phyloP scores from a whole-genome alignment of 805 yeast genomes.

The Cyberlindnera amylophila region DNA sequence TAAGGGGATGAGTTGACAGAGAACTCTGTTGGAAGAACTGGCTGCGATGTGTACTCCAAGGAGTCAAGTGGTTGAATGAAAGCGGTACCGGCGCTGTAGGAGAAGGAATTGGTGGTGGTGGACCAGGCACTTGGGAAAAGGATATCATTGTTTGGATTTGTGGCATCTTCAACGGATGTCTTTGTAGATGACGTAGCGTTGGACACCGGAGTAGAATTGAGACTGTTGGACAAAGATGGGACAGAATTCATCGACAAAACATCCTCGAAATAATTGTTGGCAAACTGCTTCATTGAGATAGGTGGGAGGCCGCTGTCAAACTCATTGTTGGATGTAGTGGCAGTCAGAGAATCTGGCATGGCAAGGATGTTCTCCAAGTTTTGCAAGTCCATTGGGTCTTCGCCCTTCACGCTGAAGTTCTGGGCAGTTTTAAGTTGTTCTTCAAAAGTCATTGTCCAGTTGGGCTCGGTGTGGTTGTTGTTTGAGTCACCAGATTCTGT shows the following conservation, averaged over 20 bases:
- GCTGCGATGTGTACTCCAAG: constrained; percentile 9
- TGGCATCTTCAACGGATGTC: background rate
- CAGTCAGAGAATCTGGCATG: background rate
- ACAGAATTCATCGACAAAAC: background rate
- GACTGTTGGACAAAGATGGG: constrained; percentile 11
- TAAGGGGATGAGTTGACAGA: constrained; percentile 9
- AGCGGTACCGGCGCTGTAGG: background rate
- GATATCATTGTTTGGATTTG: background rate
- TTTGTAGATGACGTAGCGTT: constrained; percentile 2
- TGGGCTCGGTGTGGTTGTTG: background rate
- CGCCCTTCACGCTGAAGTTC: background rate
- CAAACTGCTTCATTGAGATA: constrained; percentile 3
- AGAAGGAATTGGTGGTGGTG: background rate
- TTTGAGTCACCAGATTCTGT: background rate
- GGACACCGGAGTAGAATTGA: constrained; percentile 11
- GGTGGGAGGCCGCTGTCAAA: constrained; percentile 1
- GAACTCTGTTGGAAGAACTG: background rate
- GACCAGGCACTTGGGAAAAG: constrained; percentile 5
- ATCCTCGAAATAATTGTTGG: constrained; percentile 8
- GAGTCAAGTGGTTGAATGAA: constrained; percentile 1
- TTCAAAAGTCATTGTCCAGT: background rate
- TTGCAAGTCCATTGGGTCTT: constrained; percentile 3
- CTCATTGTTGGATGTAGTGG: background rate
- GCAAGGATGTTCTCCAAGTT: constrained; percentile 4
- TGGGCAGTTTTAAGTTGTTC: background rate